Evolutionary conservation across 306 rosid genomes (phyloP).

Genomic region (Echinosophora koreensis): DNA sequence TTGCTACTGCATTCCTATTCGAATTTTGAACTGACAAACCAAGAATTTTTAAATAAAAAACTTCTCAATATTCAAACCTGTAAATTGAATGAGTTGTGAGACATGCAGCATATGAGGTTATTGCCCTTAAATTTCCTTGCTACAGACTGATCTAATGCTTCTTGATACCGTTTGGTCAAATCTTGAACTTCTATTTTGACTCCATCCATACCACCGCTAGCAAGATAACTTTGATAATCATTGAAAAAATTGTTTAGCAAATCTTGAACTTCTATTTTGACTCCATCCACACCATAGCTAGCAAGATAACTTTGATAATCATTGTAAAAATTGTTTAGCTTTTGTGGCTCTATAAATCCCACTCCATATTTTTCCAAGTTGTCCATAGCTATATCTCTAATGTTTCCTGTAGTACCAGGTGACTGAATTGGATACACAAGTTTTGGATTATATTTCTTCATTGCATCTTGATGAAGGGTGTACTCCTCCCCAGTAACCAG

Average conservation of each 20-base stretch:
- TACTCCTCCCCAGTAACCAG: slow-evolving; percentile 88
- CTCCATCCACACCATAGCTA: slow-evolving; percentile 71
- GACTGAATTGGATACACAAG: slow-evolving; percentile 67
- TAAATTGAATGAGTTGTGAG: slow-evolving; percentile 69
- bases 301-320: slow-evolving; percentile 76
- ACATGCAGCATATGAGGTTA: slow-evolving; percentile 73
- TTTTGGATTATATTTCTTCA: slow-evolving; percentile 69
- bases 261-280: slow-evolving; percentile 81
- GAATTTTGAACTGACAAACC: slow-evolving; percentile 59
- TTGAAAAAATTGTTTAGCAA: slow-evolving; percentile 65
- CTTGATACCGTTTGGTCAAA: slow-evolving; percentile 62
- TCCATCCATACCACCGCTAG: slow-evolving; percentile 72
- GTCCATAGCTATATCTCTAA: slow-evolving; percentile 62
- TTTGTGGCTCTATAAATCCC: slow-evolving; percentile 65
- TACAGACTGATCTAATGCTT: slow-evolving; percentile 72
- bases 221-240: too few species aligned
- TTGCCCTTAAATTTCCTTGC: slow-evolving; percentile 61
- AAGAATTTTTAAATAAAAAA: neutral
- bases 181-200: too few species aligned
- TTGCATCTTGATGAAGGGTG: slow-evolving; percentile 61
- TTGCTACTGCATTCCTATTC: neutral
- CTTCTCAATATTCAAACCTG: slow-evolving; percentile 55
- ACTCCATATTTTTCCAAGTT: slow-evolving; percentile 78
- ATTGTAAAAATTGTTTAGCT: slow-evolving; percentile 61
- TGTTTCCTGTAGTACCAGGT: slow-evolving; percentile 61